A percentile compares a stretch with the other conserved stretches of the same genome.
Conservation (phyloP, 1,284 basidiomycete species). For the Pseudozyma tsukubaensis region DNA sequence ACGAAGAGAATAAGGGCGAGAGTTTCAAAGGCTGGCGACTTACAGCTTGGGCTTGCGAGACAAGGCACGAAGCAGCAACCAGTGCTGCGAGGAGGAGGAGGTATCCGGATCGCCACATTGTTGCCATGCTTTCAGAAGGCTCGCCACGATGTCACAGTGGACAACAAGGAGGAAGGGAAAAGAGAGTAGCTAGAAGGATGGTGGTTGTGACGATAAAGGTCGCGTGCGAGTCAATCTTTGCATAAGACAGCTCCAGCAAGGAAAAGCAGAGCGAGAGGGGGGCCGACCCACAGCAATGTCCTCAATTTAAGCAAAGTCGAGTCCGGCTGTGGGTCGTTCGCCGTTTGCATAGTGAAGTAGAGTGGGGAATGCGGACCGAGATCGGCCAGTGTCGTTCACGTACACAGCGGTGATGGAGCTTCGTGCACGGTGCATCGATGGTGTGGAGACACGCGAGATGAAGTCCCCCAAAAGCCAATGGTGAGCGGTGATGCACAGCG, state of each 20-base stretch:
- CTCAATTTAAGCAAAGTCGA: too few relatives aligned
- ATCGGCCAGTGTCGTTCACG: neutral
- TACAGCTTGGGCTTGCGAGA: constrained; percentile 20
- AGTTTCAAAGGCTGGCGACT: neutral
- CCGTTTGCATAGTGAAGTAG: too few relatives aligned
- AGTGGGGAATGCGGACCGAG: neutral
- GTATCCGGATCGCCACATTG: constrained; percentile 5
- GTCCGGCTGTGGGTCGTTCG: too few relatives aligned
- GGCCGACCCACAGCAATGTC: too few relatives aligned
- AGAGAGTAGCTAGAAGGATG: neutral
- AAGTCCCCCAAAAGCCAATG: constrained; percentile 1
- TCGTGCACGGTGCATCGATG: too few relatives aligned
- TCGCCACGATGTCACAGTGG: neutral
- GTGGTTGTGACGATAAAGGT: too few relatives aligned
- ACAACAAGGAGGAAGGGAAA: neutral
- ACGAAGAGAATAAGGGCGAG: neutral
- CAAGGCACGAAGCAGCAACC: constrained; percentile 11
- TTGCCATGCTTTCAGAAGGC: neutral
- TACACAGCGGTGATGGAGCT: too few relatives aligned
- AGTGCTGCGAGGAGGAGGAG: constrained; percentile 5
- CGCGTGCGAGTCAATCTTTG: too few relatives aligned
- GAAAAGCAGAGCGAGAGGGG: too few relatives aligned
- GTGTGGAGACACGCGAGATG: neutral
- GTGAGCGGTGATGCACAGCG: neutral
- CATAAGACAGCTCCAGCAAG: too few relatives aligned